Base-by-base conservation (phyloP, 2,329 filamentous ascomycete genomes). In the Xylariaceae sp. region DNA sequence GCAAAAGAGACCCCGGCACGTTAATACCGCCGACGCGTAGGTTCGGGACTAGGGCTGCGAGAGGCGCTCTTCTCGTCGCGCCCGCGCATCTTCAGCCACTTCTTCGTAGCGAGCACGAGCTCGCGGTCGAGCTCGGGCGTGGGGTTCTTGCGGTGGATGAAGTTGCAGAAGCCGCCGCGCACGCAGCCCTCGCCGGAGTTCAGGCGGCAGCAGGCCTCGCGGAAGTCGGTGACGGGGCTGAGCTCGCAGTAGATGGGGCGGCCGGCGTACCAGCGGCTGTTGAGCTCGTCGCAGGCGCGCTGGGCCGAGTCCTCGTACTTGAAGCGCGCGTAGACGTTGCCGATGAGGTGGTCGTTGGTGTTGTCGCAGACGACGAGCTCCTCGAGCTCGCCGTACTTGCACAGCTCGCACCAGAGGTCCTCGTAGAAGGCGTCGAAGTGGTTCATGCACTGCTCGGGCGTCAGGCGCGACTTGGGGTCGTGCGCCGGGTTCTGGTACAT, bases 391-490 rank as follows among this genome's bases (percentile, higher is more conserved):
- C 94, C 94, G 72, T 95, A 99, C 76, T 95, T 91, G 86, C 94
- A 97, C 79, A 99, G 89, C 82, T 99, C 94, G 77, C 92, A 97
- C 92, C 94, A 99, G 63, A 99, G 91, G 72, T 99, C 94, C 78
- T 99, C 94, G 80, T 99, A 99, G 74, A 99, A 99, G 68, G 94
- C 94, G 74, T 99, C 94, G 71, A 99, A 99, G 81, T 99, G 94
- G 78, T 96, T 96, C 75, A 96, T 92, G 71, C 97, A 87, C 79
- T 99, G 94, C 64, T 84, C 87, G 6, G 91, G 78, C 76, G 95
- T 96, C 88, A 99, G 96, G 76, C 92, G 94, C 80, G 86, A 94
- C 78, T 95, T 95, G 45, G 89, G 86, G 73, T 97, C 92, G 83
- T 95, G 95, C 60, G 91, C 90, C 10, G 94, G 94, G 80, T 99